phyloP scores from a whole-genome alignment of 768 basidiomycete genomes.

The Suillus occidentalis region DNA sequence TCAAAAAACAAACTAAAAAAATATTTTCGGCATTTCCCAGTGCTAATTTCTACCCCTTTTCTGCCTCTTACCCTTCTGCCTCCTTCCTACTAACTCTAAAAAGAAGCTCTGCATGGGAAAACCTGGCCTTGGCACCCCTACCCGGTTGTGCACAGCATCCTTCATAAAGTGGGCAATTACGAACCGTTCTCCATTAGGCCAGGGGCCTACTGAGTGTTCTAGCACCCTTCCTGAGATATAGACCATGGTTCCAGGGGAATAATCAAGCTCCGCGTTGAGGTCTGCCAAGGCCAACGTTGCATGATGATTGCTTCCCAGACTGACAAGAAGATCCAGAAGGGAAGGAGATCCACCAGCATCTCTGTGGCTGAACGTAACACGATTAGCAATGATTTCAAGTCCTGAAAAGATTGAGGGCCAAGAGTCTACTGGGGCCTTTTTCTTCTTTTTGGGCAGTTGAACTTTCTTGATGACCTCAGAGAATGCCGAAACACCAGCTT shows the following conservation, averaged over 20 bases:
- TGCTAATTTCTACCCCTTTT: neutral
- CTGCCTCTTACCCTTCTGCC: neutral
- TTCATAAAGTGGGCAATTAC: too few species aligned
- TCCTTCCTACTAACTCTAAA: too few species aligned
- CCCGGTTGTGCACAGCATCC: too few species aligned
- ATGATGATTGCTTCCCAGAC: neutral
- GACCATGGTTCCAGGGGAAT: neutral
- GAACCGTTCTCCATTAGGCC: too few species aligned
- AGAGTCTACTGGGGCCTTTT: neutral
- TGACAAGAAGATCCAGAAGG: neutral
- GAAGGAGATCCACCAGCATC: neutral
- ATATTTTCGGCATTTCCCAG: neutral
- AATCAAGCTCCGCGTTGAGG: neutral
- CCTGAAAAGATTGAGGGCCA: constrained; percentile 8
- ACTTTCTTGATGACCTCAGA: too few species aligned
- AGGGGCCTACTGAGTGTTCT: too few species aligned
- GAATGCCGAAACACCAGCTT: too few species aligned
- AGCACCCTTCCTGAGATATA: neutral
- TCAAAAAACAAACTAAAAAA: neutral
- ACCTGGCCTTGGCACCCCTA: too few species aligned
- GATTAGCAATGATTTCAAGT: constrained; percentile 7
- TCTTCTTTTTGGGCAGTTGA: too few species aligned
- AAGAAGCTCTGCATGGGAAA: too few species aligned
- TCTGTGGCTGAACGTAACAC: neutral
- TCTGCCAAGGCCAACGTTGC: neutral